phyloP scores from a whole-genome alignment of 345 rosid genomes.

The Eucalyptus cloeziana region DNA sequence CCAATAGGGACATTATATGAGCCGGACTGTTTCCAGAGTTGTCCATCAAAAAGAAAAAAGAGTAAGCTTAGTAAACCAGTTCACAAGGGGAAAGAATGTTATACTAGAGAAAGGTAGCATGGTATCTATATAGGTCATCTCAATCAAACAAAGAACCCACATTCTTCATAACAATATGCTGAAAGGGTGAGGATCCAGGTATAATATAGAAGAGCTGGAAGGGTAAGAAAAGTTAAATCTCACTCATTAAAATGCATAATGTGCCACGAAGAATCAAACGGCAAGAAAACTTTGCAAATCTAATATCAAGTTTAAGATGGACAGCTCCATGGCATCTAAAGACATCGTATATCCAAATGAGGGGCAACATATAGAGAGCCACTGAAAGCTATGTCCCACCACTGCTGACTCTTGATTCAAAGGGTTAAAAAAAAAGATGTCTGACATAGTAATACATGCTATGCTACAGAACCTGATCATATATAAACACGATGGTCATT shows the following conservation, averaged over 20 bases:
- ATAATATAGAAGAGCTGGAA: not conserved
- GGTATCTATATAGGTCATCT: not conserved
- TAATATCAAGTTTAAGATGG: not conserved
- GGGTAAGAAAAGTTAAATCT: not conserved
- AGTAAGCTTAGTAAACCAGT: not conserved
- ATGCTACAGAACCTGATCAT: not conserved
- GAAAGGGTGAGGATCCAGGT: not conserved
- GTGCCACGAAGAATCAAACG: not conserved
- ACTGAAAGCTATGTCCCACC: not conserved
- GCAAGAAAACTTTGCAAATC: not conserved
- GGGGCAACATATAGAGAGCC: not conserved
- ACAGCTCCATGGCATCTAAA: not conserved
- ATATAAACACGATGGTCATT: not conserved
- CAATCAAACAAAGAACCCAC: not conserved
- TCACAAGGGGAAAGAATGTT: not conserved
- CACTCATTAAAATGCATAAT: not conserved
- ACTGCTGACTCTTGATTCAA: not conserved
- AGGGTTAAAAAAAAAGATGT: not conserved
- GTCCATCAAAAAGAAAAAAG: not conserved
- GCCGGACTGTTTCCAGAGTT: conserved; percentile 59
- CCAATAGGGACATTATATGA: conserved; percentile 92
- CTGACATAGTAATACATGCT: not conserved
- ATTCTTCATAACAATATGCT: not conserved
- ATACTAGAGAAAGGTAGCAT: not conserved
- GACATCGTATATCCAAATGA: not conserved